Percentiles rank a stretch among this genome's conserved stretches.
These are phyloP conservation scores for Jamesozyma gamospora DNA, from an alignment of 805 yeast genomes.

Conservation along the genomic window DNA sequence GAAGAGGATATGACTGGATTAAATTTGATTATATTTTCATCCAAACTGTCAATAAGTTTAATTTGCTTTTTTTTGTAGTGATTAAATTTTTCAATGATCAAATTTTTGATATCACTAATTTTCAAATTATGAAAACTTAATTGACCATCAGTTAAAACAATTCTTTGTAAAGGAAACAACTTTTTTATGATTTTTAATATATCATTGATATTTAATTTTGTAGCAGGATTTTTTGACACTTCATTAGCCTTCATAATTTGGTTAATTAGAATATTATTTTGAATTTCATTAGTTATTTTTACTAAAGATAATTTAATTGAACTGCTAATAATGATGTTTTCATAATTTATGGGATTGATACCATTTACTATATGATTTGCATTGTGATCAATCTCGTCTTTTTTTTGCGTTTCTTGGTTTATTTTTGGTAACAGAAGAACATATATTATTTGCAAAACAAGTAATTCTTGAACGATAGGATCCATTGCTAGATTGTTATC, in stretches of 20 bases:
- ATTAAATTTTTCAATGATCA: conserved; percentile 14
- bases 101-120: conserved; percentile 12
- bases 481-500: too few relatives aligned
- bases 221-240: conserved; percentile 3
- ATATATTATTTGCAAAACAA: conserved; percentile 26
- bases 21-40: conserved; percentile 13
- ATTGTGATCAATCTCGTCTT: background rate
- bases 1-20: background rate
- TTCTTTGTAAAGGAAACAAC: conserved; percentile 22
- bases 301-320: conserved; percentile 25
- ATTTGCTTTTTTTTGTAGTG: conserved; percentile 10
- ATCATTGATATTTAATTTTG: conserved; percentile 25
- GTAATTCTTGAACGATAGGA: conserved; percentile 21
- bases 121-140: conserved; percentile 25
- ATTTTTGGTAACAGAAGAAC: conserved; percentile 12
- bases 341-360: background rate
- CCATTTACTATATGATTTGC: background rate
- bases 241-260: conserved; percentile 16
- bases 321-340: conserved; percentile 6
- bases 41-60: conserved; percentile 10
- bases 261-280: conserved; percentile 22
- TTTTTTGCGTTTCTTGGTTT: conserved; percentile 2
- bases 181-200: conserved; percentile 21
- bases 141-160: conserved; percentile 27
- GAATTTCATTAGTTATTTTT: conserved; percentile 26